Base-by-base conservation (phyloP, 306 rosid species). In the Delonix regia region DNA sequence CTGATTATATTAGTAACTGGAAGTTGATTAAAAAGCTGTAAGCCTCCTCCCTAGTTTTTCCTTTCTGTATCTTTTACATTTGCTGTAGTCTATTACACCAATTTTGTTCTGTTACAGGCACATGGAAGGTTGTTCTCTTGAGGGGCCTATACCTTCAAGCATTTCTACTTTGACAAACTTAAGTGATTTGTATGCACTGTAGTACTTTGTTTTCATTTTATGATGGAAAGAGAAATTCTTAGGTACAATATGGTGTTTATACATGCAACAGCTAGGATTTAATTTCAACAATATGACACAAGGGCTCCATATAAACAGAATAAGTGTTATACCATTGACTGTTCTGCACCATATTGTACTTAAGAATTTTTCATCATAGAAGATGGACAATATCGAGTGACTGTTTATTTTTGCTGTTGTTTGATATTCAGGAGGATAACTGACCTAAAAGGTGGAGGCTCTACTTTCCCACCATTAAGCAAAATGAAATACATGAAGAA, bases 121-220 rank as follows among this genome's bases (percentile, higher is more conserved):
- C 64, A 57, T 57, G 64, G 64, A 25, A 33, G 64, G 64, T 57
- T 57, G 64, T 10, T 57, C n/a, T 57, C 19, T 57, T 25, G 64
- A 57, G 64, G 64, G 64, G 64, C 64, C 64, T 36, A 57, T 57
- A 57, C 64, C 64, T 25, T 5, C n/a, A 57, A 57, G 36, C 64
- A 25, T 57, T 57, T 57, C 64, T 25, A 1, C n/a, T 19, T 57
- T 25, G 64, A 25, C 64, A 57, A 25, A 9, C n/a, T 57, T 57
- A 57, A 57, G 7, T 11, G 64, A 57, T 57, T 57, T 57, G 64
- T 57, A 57, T 5, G 64, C 19, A 57, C 25, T 57, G 18, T 18
- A 25, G 18, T 57, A 57, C 27, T 3, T 6, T 57, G 13, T 57
- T 10, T 1, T 27, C 36, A 57, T 25, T 57, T 25, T 24, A 25